Base-by-base conservation (phyloP, 257 asterid genomes). In the Plectranthus barbatus region DNA sequence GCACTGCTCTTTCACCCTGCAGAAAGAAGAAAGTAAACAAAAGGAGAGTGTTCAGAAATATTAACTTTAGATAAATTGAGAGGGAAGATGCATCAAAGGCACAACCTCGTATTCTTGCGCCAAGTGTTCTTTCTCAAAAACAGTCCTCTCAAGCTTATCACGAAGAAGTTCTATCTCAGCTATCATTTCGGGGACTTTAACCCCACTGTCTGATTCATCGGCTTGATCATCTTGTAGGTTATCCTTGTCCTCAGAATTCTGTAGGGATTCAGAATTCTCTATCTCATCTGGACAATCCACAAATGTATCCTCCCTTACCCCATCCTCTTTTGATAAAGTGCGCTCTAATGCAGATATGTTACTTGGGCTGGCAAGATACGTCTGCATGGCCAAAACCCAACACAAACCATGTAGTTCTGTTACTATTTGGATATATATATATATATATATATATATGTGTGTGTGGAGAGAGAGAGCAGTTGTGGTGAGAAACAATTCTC, bases 241-340 rank as follows among this genome's bases (percentile, higher is more conserved):
- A 59, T 82, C 81, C 71, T 66, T 83, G 68, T 74, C 91, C 69
- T 73, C 95, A 11, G 79, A 78, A 69, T 13, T 74, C 63, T 74
- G 85, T 33, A 72, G 86, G 68, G 88, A 72, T 56, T 80, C 97
- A 23, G 90, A 80, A 74, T 59, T 70, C 75, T 92, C 97, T 18
- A 90, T 87, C 77, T 87, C 96, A 57, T 93, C 99, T 50, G 95
- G 87, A 74, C 97, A 90, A 74, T 93, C 99, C 68, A 93, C 96
- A 79, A 93, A 92, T 83, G 79, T 81, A 56, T 91, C 98, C 37
- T 91, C 96, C 71, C 76, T 84, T 51, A 69, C 85, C 46, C 72
- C 92, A 60, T 87, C 96, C 42, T 91, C 87, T 70, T 54, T 74
- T 40, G 74, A 64, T 49, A 54, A 77, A 70, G 57, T 71, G 60